These are phyloP conservation scores for Funneliformis mosseae DNA, from an alignment of 192 early-diverging fungal species.

Conservation along the genomic window DNA sequence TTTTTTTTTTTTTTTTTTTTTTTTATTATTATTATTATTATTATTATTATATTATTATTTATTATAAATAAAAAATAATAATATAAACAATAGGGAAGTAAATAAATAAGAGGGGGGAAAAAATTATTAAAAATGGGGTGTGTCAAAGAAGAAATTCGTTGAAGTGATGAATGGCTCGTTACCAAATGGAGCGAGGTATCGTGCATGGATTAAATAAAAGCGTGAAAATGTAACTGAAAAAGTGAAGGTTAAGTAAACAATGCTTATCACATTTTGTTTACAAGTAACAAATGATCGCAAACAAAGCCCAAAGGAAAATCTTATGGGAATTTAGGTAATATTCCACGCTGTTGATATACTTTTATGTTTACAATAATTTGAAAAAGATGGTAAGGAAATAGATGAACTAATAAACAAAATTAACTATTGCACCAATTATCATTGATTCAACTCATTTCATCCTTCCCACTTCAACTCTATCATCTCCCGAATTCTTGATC, in stretches of 20 bases:
- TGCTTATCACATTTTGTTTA: neutral
- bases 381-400: neutral
- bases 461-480: conserved; percentile 4
- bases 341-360: neutral
- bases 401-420: neutral
- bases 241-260: neutral
- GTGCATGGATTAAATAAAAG: neutral
- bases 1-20: too few relatives aligned
- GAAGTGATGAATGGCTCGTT: neutral
- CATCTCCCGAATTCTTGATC: conserved; percentile 4
- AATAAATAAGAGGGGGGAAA: neutral
- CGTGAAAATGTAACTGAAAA: neutral
- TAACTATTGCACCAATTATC: neutral
- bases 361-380: conserved; percentile 1
- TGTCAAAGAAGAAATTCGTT: neutral
- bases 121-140: neutral
- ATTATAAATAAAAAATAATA: too few relatives aligned
- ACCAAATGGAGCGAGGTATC: neutral
- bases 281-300: neutral
- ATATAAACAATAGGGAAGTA: too few relatives aligned
- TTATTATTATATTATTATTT: too few relatives aligned
- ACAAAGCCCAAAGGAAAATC: neutral
- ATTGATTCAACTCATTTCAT: neutral
- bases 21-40: too few relatives aligned
- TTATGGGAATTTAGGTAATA: neutral